phyloP scores from a whole-genome alignment of 768 basidiomycete species.

The Pleurotus cornucopiae region DNA sequence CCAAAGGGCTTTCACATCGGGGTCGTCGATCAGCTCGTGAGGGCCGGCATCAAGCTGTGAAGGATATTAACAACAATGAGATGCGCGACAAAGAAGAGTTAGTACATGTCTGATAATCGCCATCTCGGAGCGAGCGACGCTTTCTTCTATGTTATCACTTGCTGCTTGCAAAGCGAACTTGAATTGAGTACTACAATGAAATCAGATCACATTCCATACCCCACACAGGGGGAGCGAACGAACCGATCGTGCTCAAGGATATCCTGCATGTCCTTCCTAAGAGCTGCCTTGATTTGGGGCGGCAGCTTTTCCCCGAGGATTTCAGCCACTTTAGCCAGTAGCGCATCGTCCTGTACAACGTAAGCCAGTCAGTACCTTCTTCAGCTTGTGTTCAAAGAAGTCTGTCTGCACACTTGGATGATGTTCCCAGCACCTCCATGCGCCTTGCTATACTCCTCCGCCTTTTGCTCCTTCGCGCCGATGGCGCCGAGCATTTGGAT shows the following conservation, averaged over 20 bases:
- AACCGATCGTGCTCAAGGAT: conserved; percentile 11
- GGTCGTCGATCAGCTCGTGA: conserved; percentile 19
- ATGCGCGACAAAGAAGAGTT: neutral
- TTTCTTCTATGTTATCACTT: conserved; percentile 12
- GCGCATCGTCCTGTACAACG: conserved; percentile 2
- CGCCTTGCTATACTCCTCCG: neutral
- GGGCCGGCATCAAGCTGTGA: conserved; percentile 18
- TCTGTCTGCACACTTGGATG: neutral
- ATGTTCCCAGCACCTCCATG: conserved; percentile 1
- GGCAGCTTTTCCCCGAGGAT: conserved; percentile 7
- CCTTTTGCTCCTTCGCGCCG: conserved; percentile 4
- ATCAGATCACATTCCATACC: neutral
- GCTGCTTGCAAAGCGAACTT: conserved; percentile 14
- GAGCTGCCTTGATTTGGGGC: neutral
- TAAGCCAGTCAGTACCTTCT: neutral
- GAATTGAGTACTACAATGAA: conserved; percentile 12
- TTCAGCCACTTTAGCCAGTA: conserved; percentile 6
- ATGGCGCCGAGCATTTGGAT: conserved; percentile 5
- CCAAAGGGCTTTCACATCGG: conserved; percentile 17
- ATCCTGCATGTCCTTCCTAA: conserved; percentile 8
- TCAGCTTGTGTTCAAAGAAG: too few species aligned
- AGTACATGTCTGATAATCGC: conserved; percentile 14
- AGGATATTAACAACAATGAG: neutral
- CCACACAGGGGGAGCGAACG: neutral
- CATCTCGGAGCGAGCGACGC: conserved; percentile 12